These are phyloP conservation scores for Theobroma cacao DNA, from an alignment of 345 rosid species.

Conservation along the genomic window DNA sequence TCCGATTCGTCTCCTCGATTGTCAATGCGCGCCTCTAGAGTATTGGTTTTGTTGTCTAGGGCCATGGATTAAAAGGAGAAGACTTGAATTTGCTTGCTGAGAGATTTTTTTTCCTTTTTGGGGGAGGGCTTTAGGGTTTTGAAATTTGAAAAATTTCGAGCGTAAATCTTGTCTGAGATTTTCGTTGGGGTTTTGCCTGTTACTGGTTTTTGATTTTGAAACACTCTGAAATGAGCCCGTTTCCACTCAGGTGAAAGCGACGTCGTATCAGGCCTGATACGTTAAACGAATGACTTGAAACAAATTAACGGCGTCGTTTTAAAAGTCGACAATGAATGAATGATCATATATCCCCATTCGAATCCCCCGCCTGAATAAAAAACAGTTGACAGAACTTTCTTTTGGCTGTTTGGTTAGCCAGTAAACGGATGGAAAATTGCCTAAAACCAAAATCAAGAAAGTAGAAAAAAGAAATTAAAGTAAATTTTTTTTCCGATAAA, in stretches of 20 bases:
- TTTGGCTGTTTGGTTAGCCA: conserved; percentile 17
- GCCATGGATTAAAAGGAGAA: conserved; percentile 19
- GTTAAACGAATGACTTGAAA: neutral
- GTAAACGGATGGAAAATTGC: conserved; percentile 1
- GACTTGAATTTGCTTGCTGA: neutral
- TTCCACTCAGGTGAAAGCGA: neutral
- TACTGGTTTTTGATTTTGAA: neutral
- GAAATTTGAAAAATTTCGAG: conserved; percentile 18
- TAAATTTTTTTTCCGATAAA: conserved; percentile 14
- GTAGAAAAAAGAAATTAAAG: neutral
- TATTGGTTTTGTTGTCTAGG: conserved; percentile 10
- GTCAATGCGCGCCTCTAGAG: neutral
- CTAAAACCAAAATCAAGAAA: neutral
- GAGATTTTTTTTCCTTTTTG: neutral
- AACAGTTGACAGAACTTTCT: neutral
- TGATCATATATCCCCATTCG: neutral
- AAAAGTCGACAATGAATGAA: too few species aligned
- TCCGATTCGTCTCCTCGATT: conserved; percentile 22
- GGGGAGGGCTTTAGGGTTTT: conserved; percentile 21
- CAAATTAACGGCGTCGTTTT: neutral
- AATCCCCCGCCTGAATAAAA: conserved; percentile 7
- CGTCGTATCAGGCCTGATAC: neutral
- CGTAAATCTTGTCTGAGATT: neutral
- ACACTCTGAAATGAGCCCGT: neutral
- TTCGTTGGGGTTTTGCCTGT: neutral